phyloP scores from a whole-genome alignment of 106 monocot genomes.

The Dioscorea zingiberensis region DNA sequence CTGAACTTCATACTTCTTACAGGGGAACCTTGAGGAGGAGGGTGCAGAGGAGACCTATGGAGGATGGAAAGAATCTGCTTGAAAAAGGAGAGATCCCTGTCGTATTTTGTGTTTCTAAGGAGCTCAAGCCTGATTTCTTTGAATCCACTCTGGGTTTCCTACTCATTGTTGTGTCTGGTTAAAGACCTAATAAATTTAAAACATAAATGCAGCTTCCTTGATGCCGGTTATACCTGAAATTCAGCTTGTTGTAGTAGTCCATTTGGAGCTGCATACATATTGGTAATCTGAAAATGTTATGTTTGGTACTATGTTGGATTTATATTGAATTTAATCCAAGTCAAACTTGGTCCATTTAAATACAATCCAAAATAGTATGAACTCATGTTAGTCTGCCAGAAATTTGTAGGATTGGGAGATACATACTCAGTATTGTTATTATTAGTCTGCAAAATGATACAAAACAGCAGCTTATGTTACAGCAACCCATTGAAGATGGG shows the following conservation, averaged over 20 bases:
- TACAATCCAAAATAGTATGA: too few species aligned
- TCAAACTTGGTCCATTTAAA: too few species aligned
- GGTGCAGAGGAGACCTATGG: slow-evolving; percentile 7
- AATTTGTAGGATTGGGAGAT: too few species aligned
- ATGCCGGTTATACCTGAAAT: neutral
- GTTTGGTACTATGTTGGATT: neutral
- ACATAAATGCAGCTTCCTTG: neutral
- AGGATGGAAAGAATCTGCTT: slow-evolving; percentile 23
- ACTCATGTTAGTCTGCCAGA: too few species aligned
- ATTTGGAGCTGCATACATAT: neutral
- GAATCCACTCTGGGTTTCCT: neutral
- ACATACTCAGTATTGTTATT: neutral
- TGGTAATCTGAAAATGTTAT: too few species aligned
- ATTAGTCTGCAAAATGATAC: neutral
- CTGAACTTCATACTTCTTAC: slow-evolving; percentile 1
- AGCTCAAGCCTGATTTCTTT: neutral
- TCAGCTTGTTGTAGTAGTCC: neutral
- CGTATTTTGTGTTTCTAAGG: neutral
- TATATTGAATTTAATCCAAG: neutral
- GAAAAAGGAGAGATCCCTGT: neutral
- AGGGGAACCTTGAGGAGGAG: neutral
- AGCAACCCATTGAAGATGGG: neutral
- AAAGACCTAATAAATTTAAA: neutral
- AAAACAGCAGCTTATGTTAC: neutral
- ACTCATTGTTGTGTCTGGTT: too few species aligned